A percentile compares a stretch with the other conserved stretches of the same genome.
phyloP scores from a whole-genome alignment of 2,329 filamentous ascomycete genomes.

The Leptographium procerum region DNA sequence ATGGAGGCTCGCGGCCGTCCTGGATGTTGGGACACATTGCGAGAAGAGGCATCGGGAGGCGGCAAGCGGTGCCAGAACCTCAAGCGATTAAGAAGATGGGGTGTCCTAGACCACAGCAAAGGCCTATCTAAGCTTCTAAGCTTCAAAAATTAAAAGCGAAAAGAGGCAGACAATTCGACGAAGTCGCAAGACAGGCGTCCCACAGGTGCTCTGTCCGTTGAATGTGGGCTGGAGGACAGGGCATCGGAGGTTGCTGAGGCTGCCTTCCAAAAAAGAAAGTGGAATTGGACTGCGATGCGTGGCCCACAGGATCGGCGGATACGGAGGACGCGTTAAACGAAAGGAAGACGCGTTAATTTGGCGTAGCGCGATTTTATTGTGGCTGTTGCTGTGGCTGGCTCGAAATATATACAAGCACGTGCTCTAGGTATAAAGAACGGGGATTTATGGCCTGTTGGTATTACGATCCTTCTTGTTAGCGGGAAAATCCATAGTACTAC shows the following conservation, averaged over 20 bases:
- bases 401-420: too few species aligned
- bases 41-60: conserved; percentile 32
- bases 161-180: not conserved
- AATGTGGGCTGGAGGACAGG: not conserved
- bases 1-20: conserved; percentile 26
- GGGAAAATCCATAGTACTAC: too few species aligned
- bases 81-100: not conserved
- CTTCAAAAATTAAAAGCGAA: not conserved
- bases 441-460: too few species aligned
- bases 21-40: conserved; percentile 36
- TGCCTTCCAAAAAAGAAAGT: not conserved
- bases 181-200: not conserved
- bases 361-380: conserved; percentile 3
- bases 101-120: not conserved
- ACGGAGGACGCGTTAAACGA: not conserved
- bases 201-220: not conserved
- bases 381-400: not conserved
- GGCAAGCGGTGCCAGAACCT: not conserved
- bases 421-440: too few species aligned
- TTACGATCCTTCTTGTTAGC: too few species aligned
- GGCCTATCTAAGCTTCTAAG: not conserved
- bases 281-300: not conserved
- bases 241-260: not conserved
- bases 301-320: not conserved
- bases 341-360: conserved; percentile 13